Base-by-base conservation (phyloP, 208 protist genomes). In the Crithidia expoeki region DNA sequence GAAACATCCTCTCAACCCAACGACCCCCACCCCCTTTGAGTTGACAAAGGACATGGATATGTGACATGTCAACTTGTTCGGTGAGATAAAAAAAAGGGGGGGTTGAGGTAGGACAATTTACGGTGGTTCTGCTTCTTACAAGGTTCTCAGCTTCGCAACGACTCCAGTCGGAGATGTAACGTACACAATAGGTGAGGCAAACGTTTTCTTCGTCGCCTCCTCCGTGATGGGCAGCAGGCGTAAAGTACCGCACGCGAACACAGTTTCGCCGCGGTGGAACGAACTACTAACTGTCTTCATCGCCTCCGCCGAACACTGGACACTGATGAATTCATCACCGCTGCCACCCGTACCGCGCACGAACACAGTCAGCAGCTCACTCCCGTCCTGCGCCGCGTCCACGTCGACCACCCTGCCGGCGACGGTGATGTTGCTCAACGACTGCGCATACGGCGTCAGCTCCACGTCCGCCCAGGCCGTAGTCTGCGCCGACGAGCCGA, bases 401-500 rank as follows among this genome's bases (percentile, higher is more conserved):
- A 83, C 63, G 36, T 88, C 86, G 9, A 90, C 33, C 50, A 94
- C 74, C 6, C 42, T 70, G 4, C 80, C 81, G 6, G 76, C 78
- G 51, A 91, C 56, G 7, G 70, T 81, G 27, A 92, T 95, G 74
- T 94, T 96, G 56, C 79, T 93, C 46, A 93, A 72, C 4, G 82
- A 76, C 42, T 85, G 74, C n/a, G 86, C 85, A 76, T 88, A 83
- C 62, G 83, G 84, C 14, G 82, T 76, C 52, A 96, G 47, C 42
- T 94, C 83, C 32, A 85, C 88, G 27, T 94, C 89, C 19, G 71
- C 56, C 92, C 92, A 96, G 40, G 78, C 32, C 27, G 62, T 38
- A 23, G 42, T 40, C 28, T 73, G 53, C 38, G 25, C 58, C 9
- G 71, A 74, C 19, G 58, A 65, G 40, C 84, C 80, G 77, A 95